Conservation (phyloP, 306 rosid species). For the Quercus rubra region DNA sequence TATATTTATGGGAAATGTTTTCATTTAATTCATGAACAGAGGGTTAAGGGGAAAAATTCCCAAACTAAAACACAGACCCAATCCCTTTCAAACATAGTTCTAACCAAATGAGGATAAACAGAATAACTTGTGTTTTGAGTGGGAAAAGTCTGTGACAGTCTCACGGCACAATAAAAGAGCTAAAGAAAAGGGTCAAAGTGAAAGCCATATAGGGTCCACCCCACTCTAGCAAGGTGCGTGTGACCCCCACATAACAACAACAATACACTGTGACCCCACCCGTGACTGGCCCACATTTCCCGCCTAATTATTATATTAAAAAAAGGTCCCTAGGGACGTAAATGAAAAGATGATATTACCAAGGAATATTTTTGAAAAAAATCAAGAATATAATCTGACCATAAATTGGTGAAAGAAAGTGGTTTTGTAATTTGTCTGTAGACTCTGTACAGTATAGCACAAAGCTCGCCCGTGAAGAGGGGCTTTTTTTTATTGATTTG, state of each 20-base stretch:
- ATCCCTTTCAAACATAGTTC: not conserved
- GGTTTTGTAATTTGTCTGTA: not conserved
- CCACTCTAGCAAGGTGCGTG: not conserved
- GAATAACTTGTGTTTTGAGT: not conserved
- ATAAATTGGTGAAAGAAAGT: not conserved
- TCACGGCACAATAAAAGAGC: not conserved
- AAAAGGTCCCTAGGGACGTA: not conserved
- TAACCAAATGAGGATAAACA: not conserved
- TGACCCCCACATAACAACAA: not conserved
- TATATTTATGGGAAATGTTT: too few species aligned
- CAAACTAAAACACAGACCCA: not conserved
- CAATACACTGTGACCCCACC: constrained; percentile 14
- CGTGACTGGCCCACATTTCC: constrained; percentile 39
- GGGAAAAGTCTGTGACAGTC: not conserved
- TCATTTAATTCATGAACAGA: not conserved
- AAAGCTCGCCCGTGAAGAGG: constrained; percentile 21
- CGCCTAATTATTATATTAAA: constrained; percentile 31
- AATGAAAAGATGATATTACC: not conserved
- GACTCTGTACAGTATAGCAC: not conserved
- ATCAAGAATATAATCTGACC: not conserved
- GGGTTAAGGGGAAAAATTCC: not conserved
- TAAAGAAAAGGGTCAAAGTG: constrained; percentile 5
- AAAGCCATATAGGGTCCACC: not conserved
- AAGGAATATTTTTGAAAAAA: not conserved
- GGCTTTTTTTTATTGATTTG: constrained; percentile 7